Evolutionary conservation across 2,329 filamentous ascomycete species (phyloP).

Genomic region (Septoria linicola): DNA sequence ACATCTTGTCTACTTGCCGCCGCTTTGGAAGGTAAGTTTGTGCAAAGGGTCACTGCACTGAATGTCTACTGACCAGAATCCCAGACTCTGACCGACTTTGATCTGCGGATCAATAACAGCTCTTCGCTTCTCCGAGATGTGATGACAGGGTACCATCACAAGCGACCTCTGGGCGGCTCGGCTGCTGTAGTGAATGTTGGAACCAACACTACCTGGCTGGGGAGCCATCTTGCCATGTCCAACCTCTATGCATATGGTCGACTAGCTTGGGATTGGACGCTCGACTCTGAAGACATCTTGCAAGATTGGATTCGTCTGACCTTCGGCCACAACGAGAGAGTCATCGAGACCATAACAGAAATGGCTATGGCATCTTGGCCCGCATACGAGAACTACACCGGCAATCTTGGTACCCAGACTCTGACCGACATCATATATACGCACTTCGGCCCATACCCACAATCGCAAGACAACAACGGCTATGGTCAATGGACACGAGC

Average conservation of each 20-base stretch:
- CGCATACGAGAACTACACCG: conserved; percentile 68
- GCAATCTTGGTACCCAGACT: conserved; percentile 69
- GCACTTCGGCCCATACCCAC: conserved; percentile 68
- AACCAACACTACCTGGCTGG: conserved; percentile 65
- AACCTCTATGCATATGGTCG: conserved; percentile 70
- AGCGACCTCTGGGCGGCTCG: conserved; percentile 58
- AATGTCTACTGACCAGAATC: background rate
- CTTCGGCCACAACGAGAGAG: conserved; percentile 55
- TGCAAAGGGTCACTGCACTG: background rate
- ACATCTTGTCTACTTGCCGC: conserved; percentile 66
- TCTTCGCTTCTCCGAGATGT: conserved; percentile 60
- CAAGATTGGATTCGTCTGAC: conserved; percentile 68
- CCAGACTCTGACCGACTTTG: conserved; percentile 63
- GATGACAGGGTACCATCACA: conserved; percentile 60
- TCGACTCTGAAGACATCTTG: conserved; percentile 52
- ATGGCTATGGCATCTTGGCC: conserved; percentile 70
- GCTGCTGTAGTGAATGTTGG: conserved; percentile 69
- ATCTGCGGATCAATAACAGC: conserved; percentile 60
- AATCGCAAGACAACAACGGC: conserved; percentile 63
- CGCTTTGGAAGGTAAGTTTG: conserved; percentile 59
- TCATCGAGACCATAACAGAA: conserved; percentile 59
- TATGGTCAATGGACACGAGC: conserved; percentile 74
- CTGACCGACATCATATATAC: conserved; percentile 66
- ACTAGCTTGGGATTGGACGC: conserved; percentile 62
- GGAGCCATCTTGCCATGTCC: conserved; percentile 67